phyloP scores from a whole-genome alignment of 306 rosid species.

The Nissolia schottii region DNA sequence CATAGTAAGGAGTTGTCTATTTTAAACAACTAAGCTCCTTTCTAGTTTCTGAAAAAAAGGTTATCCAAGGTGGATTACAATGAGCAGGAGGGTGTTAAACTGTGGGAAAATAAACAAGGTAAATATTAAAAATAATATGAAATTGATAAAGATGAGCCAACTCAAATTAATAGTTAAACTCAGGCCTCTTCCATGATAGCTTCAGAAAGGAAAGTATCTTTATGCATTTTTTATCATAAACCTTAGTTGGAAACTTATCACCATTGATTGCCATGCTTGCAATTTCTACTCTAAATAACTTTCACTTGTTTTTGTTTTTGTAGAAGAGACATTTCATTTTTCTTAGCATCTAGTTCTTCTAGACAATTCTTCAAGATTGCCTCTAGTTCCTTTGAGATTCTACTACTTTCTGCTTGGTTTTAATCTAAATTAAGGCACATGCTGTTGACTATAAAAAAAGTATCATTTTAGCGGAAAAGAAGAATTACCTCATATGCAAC shows the following conservation, averaged over 20 bases:
- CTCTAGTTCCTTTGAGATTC: no score
- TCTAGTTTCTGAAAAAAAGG: neutral
- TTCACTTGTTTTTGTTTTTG: no score
- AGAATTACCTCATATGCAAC: constrained; percentile 91
- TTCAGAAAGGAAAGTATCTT: constrained; percentile 92
- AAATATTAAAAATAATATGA: neutral
- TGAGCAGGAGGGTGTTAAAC: neutral
- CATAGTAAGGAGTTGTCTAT: neutral
- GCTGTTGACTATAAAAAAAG: neutral
- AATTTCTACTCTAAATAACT: no score
- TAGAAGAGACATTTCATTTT: no score
- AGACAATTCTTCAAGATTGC: no score
- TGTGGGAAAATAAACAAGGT: neutral
- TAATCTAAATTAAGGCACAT: no score
- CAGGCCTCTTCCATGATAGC: constrained; percentile 93
- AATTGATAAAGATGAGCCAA: neutral
- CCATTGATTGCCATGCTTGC: no score
- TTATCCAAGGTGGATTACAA: neutral
- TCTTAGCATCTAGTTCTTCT: no score
- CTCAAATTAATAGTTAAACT: constrained; percentile 12
- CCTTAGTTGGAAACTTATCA: no score
- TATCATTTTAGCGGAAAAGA: neutral
- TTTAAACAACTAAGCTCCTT: neutral
- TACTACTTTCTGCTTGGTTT: no score
- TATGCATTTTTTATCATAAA: constrained; percentile 86